These are phyloP conservation scores for Veloporphyrellus conicus DNA, from an alignment of 1,284 basidiomycete genomes.

Conservation along the genomic window DNA sequence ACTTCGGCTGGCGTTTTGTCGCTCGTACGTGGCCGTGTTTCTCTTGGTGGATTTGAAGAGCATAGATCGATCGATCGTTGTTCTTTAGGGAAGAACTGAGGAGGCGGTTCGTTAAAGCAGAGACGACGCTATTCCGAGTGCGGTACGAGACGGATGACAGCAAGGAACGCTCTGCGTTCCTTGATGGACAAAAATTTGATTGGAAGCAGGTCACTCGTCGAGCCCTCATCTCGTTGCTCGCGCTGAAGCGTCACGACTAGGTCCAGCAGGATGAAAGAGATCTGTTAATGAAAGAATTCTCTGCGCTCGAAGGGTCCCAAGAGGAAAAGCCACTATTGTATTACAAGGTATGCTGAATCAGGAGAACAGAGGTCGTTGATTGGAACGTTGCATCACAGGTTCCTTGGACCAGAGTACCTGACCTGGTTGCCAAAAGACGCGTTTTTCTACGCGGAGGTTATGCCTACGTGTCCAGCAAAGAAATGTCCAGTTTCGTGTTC, in stretches of 20 bases:
- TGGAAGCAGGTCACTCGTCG: conserved; percentile 61
- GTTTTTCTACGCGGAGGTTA: conserved; percentile 80
- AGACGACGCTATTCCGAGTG: conserved; percentile 79
- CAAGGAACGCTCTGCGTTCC: conserved; percentile 66
- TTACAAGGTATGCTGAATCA: conserved; percentile 55
- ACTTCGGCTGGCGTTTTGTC: conserved; percentile 90
- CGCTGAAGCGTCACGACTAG: conserved; percentile 31
- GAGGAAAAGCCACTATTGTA: too few species aligned
- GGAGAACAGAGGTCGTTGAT: neutral
- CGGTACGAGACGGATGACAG: conserved; percentile 74
- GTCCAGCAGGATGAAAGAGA: conserved; percentile 62
- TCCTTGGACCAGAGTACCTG: conserved; percentile 88
- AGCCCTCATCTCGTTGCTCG: neutral
- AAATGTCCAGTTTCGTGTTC: conserved; percentile 85
- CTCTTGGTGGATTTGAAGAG: neutral
- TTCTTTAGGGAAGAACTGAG: conserved; percentile 80
- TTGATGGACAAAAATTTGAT: conserved; percentile 73
- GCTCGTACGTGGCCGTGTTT: conserved; percentile 66
- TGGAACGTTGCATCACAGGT: conserved; percentile 36
- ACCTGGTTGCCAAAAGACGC: conserved; percentile 82
- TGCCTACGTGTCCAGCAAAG: conserved; percentile 83
- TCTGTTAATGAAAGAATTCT: conserved; percentile 49
- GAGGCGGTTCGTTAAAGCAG: conserved; percentile 85
- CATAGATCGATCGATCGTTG: neutral
- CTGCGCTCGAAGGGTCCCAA: conserved; percentile 35